A percentile compares a stretch with the other conserved stretches of the same genome.
Conservation (phyloP, 257 asterid species). For the Scutellaria baicalensis region DNA sequence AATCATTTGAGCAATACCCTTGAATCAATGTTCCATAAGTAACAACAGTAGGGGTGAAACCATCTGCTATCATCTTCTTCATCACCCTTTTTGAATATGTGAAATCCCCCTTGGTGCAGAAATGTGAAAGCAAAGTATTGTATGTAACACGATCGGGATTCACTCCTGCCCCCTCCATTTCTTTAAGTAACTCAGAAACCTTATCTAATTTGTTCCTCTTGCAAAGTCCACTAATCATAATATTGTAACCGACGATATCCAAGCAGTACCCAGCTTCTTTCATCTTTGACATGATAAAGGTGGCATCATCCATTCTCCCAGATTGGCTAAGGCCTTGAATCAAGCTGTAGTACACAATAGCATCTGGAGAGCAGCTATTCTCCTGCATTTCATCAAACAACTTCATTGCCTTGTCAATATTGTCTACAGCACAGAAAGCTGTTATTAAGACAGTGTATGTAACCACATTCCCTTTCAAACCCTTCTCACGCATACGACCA, state of each 20-base stretch:
- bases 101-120: conserved; percentile 54
- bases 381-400: conserved; percentile 60
- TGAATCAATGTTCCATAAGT: conserved; percentile 78
- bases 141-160: conserved; percentile 69
- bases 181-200: conserved; percentile 50
- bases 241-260: conserved; percentile 56
- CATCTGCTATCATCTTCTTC: conserved; percentile 48
- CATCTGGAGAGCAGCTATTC: conserved; percentile 58
- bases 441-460: conserved; percentile 60
- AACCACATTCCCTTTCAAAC: conserved; percentile 44
- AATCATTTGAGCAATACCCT: conserved; percentile 47
- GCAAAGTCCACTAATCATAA: conserved; percentile 70
- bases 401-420: conserved; percentile 58
- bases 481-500: conserved; percentile 41
- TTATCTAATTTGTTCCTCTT: conserved; percentile 49
- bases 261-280: conserved; percentile 61
- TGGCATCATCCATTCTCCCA: conserved; percentile 69
- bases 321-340: conserved; percentile 65
- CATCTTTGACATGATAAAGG: conserved; percentile 35
- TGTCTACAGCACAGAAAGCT: conserved; percentile 66
- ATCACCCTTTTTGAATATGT: conserved; percentile 32
- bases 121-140: conserved; percentile 67
- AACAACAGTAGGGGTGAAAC: conserved; percentile 51
- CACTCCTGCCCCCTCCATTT: conserved; percentile 49
- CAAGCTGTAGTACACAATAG: conserved; percentile 54